Conservation (phyloP, 371 early-diverging fungal species). For the Saksenaea vasiformis region DNA sequence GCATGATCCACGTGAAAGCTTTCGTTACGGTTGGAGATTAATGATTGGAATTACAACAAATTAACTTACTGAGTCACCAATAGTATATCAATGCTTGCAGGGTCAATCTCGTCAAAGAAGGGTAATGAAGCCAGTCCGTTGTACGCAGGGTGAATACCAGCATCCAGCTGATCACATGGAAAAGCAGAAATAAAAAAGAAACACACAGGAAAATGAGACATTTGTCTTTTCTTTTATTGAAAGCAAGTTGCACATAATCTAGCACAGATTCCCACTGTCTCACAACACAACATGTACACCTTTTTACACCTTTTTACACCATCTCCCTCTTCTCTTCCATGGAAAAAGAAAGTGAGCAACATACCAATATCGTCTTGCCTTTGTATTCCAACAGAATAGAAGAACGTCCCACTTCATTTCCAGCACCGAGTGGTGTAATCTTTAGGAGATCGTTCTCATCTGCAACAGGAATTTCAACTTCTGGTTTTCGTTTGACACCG, state of each 20-base stretch:
- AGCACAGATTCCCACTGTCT: background rate
- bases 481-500: conserved; percentile 50
- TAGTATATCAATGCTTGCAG: conserved; percentile 90
- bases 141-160: conserved; percentile 99
- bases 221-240: conserved; percentile 10
- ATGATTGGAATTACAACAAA: background rate
- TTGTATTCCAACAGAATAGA: conserved; percentile 97
- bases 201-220: conserved; percentile 17
- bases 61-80: conserved; percentile 91
- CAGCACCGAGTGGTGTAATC: conserved; percentile 98
- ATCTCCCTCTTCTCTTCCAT: background rate
- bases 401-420: conserved; percentile 99
- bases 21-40: background rate
- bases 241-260: background rate
- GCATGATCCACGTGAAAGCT: conserved; percentile 99
- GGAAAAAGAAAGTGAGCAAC: conserved; percentile 17
- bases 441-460: conserved; percentile 73
- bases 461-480: conserved; percentile 51
- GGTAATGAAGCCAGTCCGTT: conserved; percentile 97
- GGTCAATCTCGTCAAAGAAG: conserved; percentile 98
- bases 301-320: background rate
- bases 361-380: conserved; percentile 94
- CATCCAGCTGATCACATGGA: conserved; percentile 80
- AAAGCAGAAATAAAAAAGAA: conserved; percentile 14
- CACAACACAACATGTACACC: background rate